Evolutionary conservation across 75 land plant genomes (phyloP).

Genomic region (Pinus tabuliformis): DNA sequence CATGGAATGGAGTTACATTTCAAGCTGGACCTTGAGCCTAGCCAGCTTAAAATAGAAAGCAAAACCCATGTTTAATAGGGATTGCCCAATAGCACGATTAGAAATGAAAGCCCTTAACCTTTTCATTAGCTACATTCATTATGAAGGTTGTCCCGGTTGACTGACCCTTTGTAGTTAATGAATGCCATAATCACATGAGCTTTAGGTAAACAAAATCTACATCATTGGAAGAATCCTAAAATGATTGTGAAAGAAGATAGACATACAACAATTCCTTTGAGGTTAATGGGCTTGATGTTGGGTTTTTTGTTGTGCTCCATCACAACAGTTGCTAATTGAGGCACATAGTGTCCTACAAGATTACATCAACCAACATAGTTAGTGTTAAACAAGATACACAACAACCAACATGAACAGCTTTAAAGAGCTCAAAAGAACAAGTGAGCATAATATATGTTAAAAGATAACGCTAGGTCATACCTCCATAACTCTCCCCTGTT

Average conservation of each 20-base stretch:
- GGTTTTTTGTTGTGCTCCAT: constrained; percentile 30
- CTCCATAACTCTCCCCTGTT: constrained; percentile 62
- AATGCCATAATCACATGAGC: too few species aligned
- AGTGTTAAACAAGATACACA: too few species aligned
- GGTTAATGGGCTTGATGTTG: constrained; percentile 23
- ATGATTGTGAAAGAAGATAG: background rate
- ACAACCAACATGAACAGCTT: background rate
- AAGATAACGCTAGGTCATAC: constrained; percentile 11
- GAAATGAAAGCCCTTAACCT: background rate
- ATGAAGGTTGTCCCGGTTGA: background rate
- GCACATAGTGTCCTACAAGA: constrained; percentile 56
- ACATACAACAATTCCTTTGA: constrained; percentile 49
- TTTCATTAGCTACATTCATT: background rate
- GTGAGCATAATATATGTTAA: background rate
- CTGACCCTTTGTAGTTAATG: too few species aligned
- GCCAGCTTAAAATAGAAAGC: too few species aligned
- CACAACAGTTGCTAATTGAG: constrained; percentile 48
- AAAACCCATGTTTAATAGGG: too few species aligned
- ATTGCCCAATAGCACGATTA: background rate
- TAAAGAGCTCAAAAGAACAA: background rate
- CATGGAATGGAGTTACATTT: too few species aligned
- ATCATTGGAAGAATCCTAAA: background rate
- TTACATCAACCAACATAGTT: background rate
- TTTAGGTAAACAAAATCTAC: too few species aligned
- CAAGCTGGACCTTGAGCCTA: too few species aligned